Evolutionary conservation across 2,329 filamentous ascomycete genomes (phyloP), one percentile per base, ranked within the genome.

Genomic region (Talaromyces sp.): DNA sequence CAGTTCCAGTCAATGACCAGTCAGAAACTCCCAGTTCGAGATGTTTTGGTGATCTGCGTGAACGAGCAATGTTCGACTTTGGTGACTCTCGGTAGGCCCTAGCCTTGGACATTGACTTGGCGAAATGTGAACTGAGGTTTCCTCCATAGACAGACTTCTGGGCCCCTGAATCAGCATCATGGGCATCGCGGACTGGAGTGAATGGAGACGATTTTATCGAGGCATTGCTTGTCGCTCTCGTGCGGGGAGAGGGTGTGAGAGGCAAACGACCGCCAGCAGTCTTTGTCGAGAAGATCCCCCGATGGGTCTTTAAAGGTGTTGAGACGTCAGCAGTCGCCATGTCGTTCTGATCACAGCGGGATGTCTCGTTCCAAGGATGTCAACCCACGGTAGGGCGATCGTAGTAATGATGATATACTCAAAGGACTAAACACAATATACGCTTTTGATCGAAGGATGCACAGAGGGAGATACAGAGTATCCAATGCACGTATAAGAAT

Each of bases 201-300:
- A 88, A 92, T 0, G 91, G 91, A n/a, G 91, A 93, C 13, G 88
- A 87, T 76, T 85, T 75, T 74, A 84, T 86, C 13, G 84, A 79
- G 63, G 82, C 69, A 66, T 78, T 76, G 22, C 72, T 79, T 36
- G 82, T 80, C 38, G 83, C 82, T 69, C 88, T 86, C 68, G 84
- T 81, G 71, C 89, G 88, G 66, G 95, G 95, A 65, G 94, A 98
- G 36, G 95, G 94, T 3, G 94, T 97, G 76, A 99, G 83, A 72
- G 95, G 93, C 85, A 96, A 93, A 68, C 95, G 92, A 77, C 93
- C 93, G 81, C 94, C 93, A 79, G 93, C 95, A 77, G 93, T 95
- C 78, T 93, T 93, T 72, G 91, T 88, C 71, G 90, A 93, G 84
- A 98, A 97, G 74, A 97, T 86, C 67, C 93, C 92, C 81, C 91